Conservation (phyloP, 2,329 filamentous ascomycete species). For the Paecilomyces sp. region DNA sequence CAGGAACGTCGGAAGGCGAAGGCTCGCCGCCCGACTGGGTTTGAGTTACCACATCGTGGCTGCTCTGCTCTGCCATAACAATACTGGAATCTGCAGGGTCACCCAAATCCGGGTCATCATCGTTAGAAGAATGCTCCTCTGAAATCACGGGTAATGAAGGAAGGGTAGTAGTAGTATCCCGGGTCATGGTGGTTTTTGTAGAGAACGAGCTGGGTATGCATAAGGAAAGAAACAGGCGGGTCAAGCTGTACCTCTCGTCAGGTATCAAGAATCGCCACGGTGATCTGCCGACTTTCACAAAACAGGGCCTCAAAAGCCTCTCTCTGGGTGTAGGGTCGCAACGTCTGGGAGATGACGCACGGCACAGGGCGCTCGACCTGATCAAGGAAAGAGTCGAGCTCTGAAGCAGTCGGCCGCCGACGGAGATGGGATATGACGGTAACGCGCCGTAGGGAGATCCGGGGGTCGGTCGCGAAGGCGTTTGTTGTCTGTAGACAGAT, state of each 20-base stretch:
- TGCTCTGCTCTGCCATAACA: slow-evolving; percentile 67
- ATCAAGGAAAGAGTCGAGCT: slow-evolving; percentile 14
- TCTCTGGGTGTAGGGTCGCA: slow-evolving; percentile 22
- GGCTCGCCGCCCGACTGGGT: slow-evolving; percentile 59
- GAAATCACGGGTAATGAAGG: slow-evolving; percentile 13
- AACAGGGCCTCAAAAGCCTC: not conserved
- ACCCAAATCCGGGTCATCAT: slow-evolving; percentile 23
- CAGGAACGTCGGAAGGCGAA: slow-evolving; percentile 60
- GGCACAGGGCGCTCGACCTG: slow-evolving; percentile 17
- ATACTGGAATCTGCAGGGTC: slow-evolving; percentile 42
- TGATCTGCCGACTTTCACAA: slow-evolving; percentile 21
- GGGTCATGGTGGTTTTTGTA: slow-evolving; percentile 3
- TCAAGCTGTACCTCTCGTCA: slow-evolving; percentile 34
- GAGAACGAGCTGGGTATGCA: slow-evolving; percentile 7
- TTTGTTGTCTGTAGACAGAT: slow-evolving; percentile 20
- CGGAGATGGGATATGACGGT: slow-evolving; percentile 3
- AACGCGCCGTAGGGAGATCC: slow-evolving; percentile 9
- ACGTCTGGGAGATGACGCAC: slow-evolving; percentile 18
- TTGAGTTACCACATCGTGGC: slow-evolving; percentile 66
- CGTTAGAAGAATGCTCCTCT: slow-evolving; percentile 24
- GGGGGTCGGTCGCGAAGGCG: slow-evolving; percentile 15
- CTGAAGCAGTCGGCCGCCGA: slow-evolving; percentile 9
- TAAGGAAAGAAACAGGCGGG: slow-evolving; percentile 10
- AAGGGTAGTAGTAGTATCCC: slow-evolving; percentile 3
- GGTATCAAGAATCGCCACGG: slow-evolving; percentile 36